Conservation (phyloP, 2,329 filamentous ascomycete species). For the Colletotrichum tofieldiae region DNA sequence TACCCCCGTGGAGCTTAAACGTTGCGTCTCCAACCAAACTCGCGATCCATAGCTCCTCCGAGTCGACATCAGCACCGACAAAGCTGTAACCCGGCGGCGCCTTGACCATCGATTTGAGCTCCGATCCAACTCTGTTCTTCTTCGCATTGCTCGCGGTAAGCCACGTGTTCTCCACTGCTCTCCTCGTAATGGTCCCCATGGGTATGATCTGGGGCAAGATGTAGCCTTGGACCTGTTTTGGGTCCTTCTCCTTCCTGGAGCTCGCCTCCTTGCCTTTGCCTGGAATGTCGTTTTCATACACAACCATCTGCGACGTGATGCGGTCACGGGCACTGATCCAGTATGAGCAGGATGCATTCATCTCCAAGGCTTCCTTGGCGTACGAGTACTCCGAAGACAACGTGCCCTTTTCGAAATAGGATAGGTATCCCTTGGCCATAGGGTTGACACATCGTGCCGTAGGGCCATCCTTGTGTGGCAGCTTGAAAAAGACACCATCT, state of each 20-base stretch:
- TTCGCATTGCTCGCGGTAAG: conserved; percentile 98
- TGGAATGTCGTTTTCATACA: conserved; percentile 80
- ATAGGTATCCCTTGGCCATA: conserved; percentile 90
- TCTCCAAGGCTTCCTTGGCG: conserved; percentile 94
- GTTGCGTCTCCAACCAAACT: conserved; percentile 94
- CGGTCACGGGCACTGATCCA: conserved; percentile 97
- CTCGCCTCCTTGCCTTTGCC: conserved; percentile 19
- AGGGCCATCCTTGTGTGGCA: conserved; percentile 96
- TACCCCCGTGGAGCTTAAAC: conserved; percentile 95
- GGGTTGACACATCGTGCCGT: conserved; percentile 87
- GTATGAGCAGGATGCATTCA: conserved; percentile 99
- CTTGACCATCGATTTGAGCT: conserved; percentile 96
- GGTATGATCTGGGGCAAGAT: conserved; percentile 97
- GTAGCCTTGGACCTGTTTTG: conserved; percentile 71
- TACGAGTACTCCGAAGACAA: conserved; percentile 90
- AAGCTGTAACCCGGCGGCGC: conserved; percentile 93
- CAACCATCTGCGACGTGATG: conserved; percentile 95
- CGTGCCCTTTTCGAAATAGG: conserved; percentile 91
- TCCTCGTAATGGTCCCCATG: conserved; percentile 96
- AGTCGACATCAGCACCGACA: conserved; percentile 97
- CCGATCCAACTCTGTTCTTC: conserved; percentile 93
- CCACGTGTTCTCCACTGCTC: conserved; percentile 98
- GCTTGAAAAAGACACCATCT: conserved; percentile 84
- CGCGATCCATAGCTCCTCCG: conserved; percentile 98
- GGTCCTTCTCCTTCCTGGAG: conserved; percentile 43